Conservation (phyloP, 2,329 filamentous ascomycete species). For the Diaporthe citri region DNA sequence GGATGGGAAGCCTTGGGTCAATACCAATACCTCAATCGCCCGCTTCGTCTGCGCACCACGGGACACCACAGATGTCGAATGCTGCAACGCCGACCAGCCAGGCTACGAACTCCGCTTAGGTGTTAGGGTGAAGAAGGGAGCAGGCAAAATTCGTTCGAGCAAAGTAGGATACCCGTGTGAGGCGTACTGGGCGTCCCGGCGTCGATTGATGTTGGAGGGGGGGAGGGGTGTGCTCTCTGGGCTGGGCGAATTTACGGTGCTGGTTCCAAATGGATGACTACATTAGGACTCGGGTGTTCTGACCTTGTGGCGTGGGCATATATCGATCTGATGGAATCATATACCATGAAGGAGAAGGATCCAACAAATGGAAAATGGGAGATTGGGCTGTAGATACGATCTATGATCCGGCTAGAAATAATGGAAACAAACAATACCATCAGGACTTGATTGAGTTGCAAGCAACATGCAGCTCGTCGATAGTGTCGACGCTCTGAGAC, state of each 20-base stretch:
- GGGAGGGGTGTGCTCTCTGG: not conserved
- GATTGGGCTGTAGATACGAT: conserved; percentile 27
- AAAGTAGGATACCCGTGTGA: conserved; percentile 39
- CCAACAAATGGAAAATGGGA: not conserved
- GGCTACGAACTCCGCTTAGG: conserved; percentile 30
- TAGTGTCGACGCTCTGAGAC: not conserved
- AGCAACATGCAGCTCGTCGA: not conserved
- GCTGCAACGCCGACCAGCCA: conserved; percentile 42
- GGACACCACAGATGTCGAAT: conserved; percentile 49
- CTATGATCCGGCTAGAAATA: not conserved
- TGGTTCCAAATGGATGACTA: conserved; percentile 2
- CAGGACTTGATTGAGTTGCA: not conserved
- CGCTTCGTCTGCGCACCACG: conserved; percentile 37
- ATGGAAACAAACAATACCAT: conserved; percentile 15
- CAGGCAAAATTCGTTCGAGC: conserved; percentile 32
- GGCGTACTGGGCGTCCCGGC: conserved; percentile 33
- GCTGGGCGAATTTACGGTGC: not conserved
- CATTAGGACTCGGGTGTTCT: not conserved
- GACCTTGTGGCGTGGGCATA: not conserved
- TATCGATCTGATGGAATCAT: not conserved
- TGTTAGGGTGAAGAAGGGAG: not conserved
- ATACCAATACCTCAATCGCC: conserved; percentile 40
- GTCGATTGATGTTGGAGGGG: conserved; percentile 11
- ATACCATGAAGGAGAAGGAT: not conserved
- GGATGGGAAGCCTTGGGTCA: conserved; percentile 37